A percentile compares a stretch with the other conserved stretches of the same genome.
Evolutionary conservation across 208 protist species (phyloP).

Genomic region (Tritrichomonas musculus): DNA sequence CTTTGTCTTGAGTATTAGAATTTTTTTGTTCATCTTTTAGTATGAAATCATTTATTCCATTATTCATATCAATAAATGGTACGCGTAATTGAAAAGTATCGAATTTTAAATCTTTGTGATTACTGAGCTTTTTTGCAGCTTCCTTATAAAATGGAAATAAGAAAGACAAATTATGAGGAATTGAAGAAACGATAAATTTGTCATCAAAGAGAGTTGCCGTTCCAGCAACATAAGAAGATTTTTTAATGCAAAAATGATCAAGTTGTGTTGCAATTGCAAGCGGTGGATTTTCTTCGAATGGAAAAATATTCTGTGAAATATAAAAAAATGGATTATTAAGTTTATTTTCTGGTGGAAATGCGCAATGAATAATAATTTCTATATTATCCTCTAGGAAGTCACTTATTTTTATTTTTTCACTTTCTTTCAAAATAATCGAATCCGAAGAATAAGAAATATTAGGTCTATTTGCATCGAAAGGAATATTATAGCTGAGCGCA

Average conservation of each 20-base stretch:
- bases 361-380: neutral
- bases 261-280: neutral
- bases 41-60: too few relatives aligned
- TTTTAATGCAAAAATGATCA: neutral
- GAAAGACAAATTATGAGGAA: neutral
- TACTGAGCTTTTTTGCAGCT: neutral
- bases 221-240: neutral
- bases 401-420: too few relatives aligned
- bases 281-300: neutral
- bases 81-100: neutral
- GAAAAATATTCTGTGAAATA: neutral
- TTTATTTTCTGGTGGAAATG: neutral
- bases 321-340: neutral
- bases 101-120: neutral
- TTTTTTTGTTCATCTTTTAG: too few relatives aligned
- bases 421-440: too few relatives aligned
- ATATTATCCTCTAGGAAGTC: neutral
- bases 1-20: too few relatives aligned
- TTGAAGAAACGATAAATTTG: neutral
- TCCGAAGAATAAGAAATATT: too few relatives aligned
- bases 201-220: neutral
- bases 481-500: neutral
- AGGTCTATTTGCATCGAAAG: neutral
- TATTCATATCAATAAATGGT: neutral
- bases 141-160: neutral